Evolutionary conservation across 805 yeast species (phyloP), one percentile per base, ranked within the genome.

Genomic region (Barnettozyma californica): DNA sequence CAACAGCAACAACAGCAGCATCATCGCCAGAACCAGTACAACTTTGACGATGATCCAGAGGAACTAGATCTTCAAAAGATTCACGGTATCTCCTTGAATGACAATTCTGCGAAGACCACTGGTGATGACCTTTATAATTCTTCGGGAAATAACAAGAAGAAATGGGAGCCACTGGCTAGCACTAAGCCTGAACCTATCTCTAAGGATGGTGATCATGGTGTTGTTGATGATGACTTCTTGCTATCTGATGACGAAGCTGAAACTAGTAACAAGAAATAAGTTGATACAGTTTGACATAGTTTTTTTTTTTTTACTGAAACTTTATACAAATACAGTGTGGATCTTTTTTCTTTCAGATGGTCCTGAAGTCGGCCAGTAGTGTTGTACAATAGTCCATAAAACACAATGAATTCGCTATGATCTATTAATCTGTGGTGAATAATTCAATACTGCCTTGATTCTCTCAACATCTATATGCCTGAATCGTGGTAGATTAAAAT

Each of bases 11-110:
- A 58, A 45, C 57, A 57, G 44, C 45, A 48, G 45, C 44, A 35
- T 43, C 52, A 44, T 56, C 53, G 33, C 53, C 53, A 47, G 53
- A 57, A 71, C 39, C 43, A 50, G 42, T 43, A 46, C 44, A 47
- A 39, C 36, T 68, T 65, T 48, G 84, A 78, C 53, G 79, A 77
- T 42, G 84, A 80, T 44, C 83, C 83, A 1, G 74, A 74, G 48
- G 80, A 75, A 51, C 67, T 78, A 49, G 65, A 70, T 45, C 67
- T 70, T 52, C 79, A 76, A 50, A 58, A 59, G 49, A 78, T 80
- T 63, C 76, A 73, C 53, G 74, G 73, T 33, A 70, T 78, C 47
- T 69, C 70, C 47, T 67, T 78, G 59, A 65, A 66, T 37, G 73
- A 75, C 56, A 59, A 58, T 41, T 61, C 69, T 41, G 53, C 60